These are phyloP conservation scores for Lagenidium giganteum DNA, from an alignment of 352 stramenopile genomes.

Conservation along the genomic window DNA sequence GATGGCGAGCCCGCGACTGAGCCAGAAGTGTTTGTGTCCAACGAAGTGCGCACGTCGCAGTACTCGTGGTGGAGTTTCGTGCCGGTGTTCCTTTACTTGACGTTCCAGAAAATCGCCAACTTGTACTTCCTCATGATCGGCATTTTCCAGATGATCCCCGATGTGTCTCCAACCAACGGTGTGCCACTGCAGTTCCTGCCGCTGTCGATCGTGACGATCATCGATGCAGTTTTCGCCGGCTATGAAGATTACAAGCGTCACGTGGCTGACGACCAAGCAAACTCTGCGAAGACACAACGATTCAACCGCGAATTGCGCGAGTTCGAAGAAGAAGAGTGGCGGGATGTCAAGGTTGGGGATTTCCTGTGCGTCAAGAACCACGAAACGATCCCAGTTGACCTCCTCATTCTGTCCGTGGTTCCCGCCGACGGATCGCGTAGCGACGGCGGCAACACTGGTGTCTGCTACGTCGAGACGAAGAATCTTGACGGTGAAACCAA, in stretches of 20 bases:
- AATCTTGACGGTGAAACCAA: conserved; percentile 87
- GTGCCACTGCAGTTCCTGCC: conserved; percentile 82
- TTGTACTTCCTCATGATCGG: conserved; percentile 86
- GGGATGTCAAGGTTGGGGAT: conserved; percentile 74
- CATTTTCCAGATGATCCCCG: conserved; percentile 86
- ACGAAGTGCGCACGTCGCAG: conserved; percentile 83
- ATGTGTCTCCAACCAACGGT: conserved; percentile 73
- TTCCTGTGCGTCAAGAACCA: conserved; percentile 82
- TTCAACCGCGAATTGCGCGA: conserved; percentile 76
- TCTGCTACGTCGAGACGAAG: conserved; percentile 90
- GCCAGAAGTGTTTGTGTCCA: conserved; percentile 40
- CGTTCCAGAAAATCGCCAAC: conserved; percentile 86
- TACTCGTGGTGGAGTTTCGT: conserved; percentile 89
- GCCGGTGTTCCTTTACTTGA: conserved; percentile 82
- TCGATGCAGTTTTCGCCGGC: conserved; percentile 77
- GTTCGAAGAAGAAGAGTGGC: conserved; percentile 85
- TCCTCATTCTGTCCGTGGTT: conserved; percentile 76
- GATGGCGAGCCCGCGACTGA: conserved; percentile 3
- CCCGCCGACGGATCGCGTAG: conserved; percentile 50
- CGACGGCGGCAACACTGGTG: conserved; percentile 57
- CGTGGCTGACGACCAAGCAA: conserved; percentile 64
- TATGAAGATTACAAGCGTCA: conserved; percentile 86
- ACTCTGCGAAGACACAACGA: conserved; percentile 55
- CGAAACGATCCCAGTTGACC: conserved; percentile 74
- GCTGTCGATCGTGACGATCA: conserved; percentile 75